phyloP scores from a whole-genome alignment of 176 grass and related monocot genomes.

The Cenchrus americanus region DNA sequence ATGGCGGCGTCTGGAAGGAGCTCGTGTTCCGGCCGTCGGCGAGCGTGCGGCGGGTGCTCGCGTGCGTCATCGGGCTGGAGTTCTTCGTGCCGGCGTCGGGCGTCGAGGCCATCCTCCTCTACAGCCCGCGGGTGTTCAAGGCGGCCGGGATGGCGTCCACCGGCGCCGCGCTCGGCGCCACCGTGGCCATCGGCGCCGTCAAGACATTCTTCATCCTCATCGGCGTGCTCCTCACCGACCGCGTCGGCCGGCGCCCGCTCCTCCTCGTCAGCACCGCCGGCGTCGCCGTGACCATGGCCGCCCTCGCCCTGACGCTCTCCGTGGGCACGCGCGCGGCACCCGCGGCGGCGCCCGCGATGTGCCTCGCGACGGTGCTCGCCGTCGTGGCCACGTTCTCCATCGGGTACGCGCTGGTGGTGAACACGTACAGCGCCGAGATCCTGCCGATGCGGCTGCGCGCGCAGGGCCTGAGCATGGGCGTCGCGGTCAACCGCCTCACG shows the following conservation, averaged over 20 bases:
- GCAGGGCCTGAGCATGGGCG: slow-evolving; percentile 46
- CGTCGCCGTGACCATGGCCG: slow-evolving; percentile 19
- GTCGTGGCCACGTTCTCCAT: slow-evolving; percentile 47
- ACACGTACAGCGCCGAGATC: slow-evolving; percentile 50
- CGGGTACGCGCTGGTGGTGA: slow-evolving; percentile 32
- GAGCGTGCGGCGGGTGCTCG: slow-evolving; percentile 34
- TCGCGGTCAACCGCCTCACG: slow-evolving; percentile 49
- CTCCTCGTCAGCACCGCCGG: slow-evolving; percentile 46
- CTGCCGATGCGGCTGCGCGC: slow-evolving; percentile 54
- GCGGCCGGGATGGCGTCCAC: slow-evolving; percentile 40
- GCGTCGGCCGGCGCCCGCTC: slow-evolving; percentile 48
- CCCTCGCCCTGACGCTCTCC: slow-evolving; percentile 13
- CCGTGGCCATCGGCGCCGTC: slow-evolving; percentile 30
- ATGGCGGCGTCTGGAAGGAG: neutral
- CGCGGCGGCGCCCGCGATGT: neutral
- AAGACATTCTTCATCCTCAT: slow-evolving; percentile 47
- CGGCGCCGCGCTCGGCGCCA: slow-evolving; percentile 26
- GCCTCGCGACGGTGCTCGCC: slow-evolving; percentile 23
- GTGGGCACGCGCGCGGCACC: neutral
- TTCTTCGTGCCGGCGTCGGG: slow-evolving; percentile 58
- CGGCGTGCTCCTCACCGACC: slow-evolving; percentile 44
- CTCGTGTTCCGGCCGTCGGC: slow-evolving; percentile 29
- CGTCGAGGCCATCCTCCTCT: slow-evolving; percentile 55
- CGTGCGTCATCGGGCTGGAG: slow-evolving; percentile 19
- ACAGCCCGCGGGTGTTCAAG: slow-evolving; percentile 59